These are phyloP conservation scores for Microsporum canis DNA, from an alignment of 2,329 filamentous ascomycete genomes.

Conservation along the genomic window DNA sequence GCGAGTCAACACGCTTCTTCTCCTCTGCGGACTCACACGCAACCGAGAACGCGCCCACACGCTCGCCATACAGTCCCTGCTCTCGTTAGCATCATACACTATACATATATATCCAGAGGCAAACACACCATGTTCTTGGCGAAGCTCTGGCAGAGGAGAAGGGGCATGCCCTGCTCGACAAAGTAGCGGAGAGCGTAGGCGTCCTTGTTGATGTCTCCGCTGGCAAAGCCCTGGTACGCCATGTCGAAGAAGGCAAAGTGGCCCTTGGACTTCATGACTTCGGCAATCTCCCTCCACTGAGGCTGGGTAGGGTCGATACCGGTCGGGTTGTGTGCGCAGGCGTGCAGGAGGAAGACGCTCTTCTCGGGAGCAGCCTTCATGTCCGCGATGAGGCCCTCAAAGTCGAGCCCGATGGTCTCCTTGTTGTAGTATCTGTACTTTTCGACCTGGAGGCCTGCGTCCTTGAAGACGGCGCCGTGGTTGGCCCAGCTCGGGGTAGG, in stretches of 20 bases:
- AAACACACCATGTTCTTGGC: conserved; percentile 89
- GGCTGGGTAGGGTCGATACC: conserved; percentile 84
- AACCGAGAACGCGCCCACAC: conserved; percentile 91
- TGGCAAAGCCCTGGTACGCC: conserved; percentile 98
- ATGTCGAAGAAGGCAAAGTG: conserved; percentile 99
- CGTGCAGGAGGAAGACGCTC: conserved; percentile 88
- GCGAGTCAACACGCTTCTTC: conserved; percentile 90
- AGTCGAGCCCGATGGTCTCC: conserved; percentile 95
- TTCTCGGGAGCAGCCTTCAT: conserved; percentile 77
- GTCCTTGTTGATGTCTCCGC: conserved; percentile 80
- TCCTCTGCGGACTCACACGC: conserved; percentile 76
- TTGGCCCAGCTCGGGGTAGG: conserved; percentile 96
- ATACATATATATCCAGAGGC: background rate
- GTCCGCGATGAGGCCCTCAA: conserved; percentile 82
- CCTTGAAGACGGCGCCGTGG: conserved; percentile 91
- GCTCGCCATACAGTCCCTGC: conserved; percentile 93
- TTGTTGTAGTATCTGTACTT: conserved; percentile 99
- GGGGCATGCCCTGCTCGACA: conserved; percentile 78
- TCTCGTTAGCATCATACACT: background rate
- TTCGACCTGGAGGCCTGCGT: conserved; percentile 80
- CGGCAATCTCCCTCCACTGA: conserved; percentile 87
- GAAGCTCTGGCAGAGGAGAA: conserved; percentile 84
- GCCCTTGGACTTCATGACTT: conserved; percentile 69
- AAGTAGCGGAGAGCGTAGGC: conserved; percentile 92
- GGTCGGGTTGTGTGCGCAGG: conserved; percentile 95